phyloP scores from a whole-genome alignment of 805 yeast species.

The Kodamaea hsintzibuensis region DNA sequence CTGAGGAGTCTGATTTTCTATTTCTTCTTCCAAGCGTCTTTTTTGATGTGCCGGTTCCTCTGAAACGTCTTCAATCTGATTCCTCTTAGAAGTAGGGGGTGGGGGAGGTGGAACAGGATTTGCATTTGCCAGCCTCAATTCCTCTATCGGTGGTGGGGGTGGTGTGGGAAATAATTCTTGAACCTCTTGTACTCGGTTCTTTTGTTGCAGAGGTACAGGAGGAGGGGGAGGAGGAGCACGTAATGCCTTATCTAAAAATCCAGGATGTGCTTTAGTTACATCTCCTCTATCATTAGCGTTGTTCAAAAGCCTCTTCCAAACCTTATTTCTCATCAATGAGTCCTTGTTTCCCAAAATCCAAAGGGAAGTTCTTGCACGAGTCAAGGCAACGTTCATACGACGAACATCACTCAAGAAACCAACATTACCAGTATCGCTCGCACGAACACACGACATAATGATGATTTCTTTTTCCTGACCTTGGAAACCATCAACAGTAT shows the following conservation, averaged over 20 bases:
- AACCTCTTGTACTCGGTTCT: not conserved
- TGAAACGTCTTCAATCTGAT: not conserved
- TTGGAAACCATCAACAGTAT: constrained; percentile 97
- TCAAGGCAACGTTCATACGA: constrained; percentile 95
- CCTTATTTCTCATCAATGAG: constrained; percentile 62
- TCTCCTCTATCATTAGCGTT: constrained; percentile 59
- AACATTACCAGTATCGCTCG: constrained; percentile 63
- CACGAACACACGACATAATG: constrained; percentile 93
- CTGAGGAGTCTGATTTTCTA: not conserved
- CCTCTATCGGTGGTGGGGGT: not conserved
- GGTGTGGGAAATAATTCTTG: not conserved
- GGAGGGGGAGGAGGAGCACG: not conserved
- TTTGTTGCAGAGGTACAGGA: not conserved
- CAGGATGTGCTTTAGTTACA: constrained; percentile 34
- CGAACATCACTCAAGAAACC: constrained; percentile 91
- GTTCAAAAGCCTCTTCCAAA: constrained; percentile 70
- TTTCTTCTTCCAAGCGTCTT: not conserved
- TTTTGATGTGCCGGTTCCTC: not conserved
- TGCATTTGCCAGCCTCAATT: not conserved
- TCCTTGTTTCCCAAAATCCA: constrained; percentile 86
- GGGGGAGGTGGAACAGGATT: not conserved
- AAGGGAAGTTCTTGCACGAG: constrained; percentile 87
- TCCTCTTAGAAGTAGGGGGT: not conserved
- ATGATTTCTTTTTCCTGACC: constrained; percentile 95
- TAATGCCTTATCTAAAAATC: constrained; percentile 26